These are phyloP conservation scores for Oryza meyeriana DNA, from an alignment of 176 grass and related monocot species.

Conservation along the genomic window DNA sequence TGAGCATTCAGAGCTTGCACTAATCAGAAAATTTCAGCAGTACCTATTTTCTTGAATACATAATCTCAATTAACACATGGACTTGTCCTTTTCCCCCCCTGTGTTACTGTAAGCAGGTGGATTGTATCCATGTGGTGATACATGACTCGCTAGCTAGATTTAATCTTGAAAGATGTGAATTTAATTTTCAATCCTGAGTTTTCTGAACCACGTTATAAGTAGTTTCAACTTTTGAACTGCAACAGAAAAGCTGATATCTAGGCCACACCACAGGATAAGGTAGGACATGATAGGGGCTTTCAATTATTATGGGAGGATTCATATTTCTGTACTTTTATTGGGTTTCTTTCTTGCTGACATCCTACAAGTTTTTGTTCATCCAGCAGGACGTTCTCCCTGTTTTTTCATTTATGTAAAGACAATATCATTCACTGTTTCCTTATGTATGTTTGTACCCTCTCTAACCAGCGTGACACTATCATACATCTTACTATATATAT, in stretches of 20 bases:
- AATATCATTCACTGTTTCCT: neutral
- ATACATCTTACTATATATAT: neutral
- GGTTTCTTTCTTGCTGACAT: neutral
- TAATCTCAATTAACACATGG: neutral
- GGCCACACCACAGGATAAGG: neutral
- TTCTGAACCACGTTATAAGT: neutral
- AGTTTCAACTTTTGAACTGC: neutral
- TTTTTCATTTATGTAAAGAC: neutral
- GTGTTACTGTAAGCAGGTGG: neutral
- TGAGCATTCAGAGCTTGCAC: neutral
- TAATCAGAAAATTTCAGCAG: neutral
- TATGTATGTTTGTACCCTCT: neutral
- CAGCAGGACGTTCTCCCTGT: neutral
- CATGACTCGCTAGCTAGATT: neutral
- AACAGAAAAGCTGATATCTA: neutral
- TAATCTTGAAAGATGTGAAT: neutral
- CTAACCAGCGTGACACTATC: neutral
- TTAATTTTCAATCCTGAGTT: neutral
- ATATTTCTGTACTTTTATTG: neutral
- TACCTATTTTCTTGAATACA: neutral
- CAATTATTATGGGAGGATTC: neutral
- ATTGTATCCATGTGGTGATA: neutral
- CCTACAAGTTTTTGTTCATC: neutral
- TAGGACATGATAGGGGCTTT: neutral
- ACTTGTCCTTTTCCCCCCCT: neutral